Evolutionary conservation across 768 basidiomycete species (phyloP), one percentile per base, ranked within the genome.

Genomic region (Suillus clintonianus): DNA sequence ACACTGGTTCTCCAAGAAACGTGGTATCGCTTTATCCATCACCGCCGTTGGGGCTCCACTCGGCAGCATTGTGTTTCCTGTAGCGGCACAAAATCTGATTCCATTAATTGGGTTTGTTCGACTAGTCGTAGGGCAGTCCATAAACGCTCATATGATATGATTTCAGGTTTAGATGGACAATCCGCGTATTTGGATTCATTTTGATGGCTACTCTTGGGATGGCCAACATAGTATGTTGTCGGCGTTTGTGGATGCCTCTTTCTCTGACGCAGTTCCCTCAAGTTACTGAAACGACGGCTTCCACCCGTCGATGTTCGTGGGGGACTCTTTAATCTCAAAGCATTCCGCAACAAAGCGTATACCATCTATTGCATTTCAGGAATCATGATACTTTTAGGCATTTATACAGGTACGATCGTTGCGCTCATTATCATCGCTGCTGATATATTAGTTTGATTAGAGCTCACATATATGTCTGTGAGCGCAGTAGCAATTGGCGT

Each of bases 151-250:
- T 13, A 8, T 55, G 3, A 62, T 13, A 8, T 55, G 3, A 4
- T 17, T 30, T 14, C 55, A 92, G 90, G 15, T 93, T 92, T 72
- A 78, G 79, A 65, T 93, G 91, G 91, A 90, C 91, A 0, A 84
- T 90, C 80, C 81, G 91, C 11, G 83, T 88, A 42, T 75, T 91
- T 47, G 90, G 85, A 2, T 85, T 92, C 65, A 83, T 90, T 11
- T 71, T 91, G 0, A 65, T 89, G 1, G 65, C 81, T 19, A 70
- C 82, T 1, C 78, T 91, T 5, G 82, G 82, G 3, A 71, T 83
- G 15, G 81, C 85, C 17, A 90, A 89, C 72, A 62, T 91, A 53
- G 82, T 84, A 60, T 64, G 74, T 65, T 19, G 30, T 68, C 72
- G n/a, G 61, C 79, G 24, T 68, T 8, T 14, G 9, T 11, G 24